Conservation (phyloP, 352 stramenopile species). For the Globisporangium polare region DNA sequence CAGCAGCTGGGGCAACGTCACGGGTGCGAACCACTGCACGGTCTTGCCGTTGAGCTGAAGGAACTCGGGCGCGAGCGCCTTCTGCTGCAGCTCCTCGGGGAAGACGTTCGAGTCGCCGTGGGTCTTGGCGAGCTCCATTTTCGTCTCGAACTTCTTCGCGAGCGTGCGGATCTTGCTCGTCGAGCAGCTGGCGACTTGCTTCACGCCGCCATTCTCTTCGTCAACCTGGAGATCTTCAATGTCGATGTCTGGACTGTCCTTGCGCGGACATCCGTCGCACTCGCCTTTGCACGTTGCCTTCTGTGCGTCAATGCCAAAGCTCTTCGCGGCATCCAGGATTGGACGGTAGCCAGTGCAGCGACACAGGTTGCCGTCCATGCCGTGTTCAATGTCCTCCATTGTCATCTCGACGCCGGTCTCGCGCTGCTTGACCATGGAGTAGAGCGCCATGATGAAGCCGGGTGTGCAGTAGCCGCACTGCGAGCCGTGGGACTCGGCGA, state of each 20-base stretch:
- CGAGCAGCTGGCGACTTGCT: conserved; percentile 54
- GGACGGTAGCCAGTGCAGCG: conserved; percentile 90
- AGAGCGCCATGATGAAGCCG: conserved; percentile 84
- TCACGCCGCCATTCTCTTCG: conserved; percentile 19
- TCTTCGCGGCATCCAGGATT: conserved; percentile 85
- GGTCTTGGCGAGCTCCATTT: conserved; percentile 21
- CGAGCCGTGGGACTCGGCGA: conserved; percentile 92
- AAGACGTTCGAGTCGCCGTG: conserved; percentile 28
- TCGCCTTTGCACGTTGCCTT: conserved; percentile 59
- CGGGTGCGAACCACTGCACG: conserved; percentile 92
- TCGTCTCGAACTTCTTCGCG: conserved; percentile 28
- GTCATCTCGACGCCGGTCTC: conserved; percentile 60
- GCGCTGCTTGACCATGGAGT: conserved; percentile 76
- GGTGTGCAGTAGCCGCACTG: conserved; percentile 95
- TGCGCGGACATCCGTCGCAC: conserved; percentile 67
- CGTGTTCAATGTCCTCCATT: conserved; percentile 90
- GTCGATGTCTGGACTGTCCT: conserved; percentile 34
- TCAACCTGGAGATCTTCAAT: conserved; percentile 49
- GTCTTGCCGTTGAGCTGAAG: conserved; percentile 65
- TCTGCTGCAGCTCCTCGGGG: conserved; percentile 57
- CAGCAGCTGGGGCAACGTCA: conserved; percentile 87
- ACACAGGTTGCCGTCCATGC: conserved; percentile 95
- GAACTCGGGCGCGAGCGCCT: conserved; percentile 42
- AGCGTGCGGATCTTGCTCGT: conserved; percentile 66
- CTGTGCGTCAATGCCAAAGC: conserved; percentile 66